phyloP scores from a whole-genome alignment of 768 basidiomycete genomes.

The Phanerochaete carnosa region DNA sequence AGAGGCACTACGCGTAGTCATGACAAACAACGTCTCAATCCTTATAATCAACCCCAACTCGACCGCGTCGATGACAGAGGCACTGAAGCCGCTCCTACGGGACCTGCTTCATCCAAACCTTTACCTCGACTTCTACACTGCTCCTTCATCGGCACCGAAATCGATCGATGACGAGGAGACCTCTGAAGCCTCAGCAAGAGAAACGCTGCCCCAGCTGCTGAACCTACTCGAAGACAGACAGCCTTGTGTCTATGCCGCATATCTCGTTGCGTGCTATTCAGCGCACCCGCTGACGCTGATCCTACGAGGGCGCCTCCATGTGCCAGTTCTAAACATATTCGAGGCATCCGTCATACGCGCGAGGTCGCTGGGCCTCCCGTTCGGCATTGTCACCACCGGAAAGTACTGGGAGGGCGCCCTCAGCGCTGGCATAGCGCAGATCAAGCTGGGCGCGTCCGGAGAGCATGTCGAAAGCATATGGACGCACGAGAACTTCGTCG shows the following conservation, averaged over 20 bases:
- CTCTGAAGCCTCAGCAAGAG: slow-evolving; percentile 15
- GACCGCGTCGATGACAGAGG: slow-evolving; percentile 27
- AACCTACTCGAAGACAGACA: not conserved
- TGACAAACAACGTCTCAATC: slow-evolving; percentile 11
- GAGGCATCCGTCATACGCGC: slow-evolving; percentile 31
- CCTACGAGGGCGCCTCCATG: slow-evolving; percentile 11
- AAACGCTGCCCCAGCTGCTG: not conserved
- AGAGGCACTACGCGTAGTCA: not conserved
- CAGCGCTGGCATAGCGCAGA: slow-evolving; percentile 17
- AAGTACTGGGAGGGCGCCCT: slow-evolving; percentile 31
- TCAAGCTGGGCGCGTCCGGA: slow-evolving; percentile 9
- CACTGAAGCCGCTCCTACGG: slow-evolving; percentile 16
- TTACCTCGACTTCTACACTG: slow-evolving; percentile 17
- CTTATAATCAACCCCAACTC: slow-evolving; percentile 36
- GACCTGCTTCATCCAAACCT: slow-evolving; percentile 13
- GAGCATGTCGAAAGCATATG: not conserved
- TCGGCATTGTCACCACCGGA: slow-evolving; percentile 36
- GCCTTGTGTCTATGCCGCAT: slow-evolving; percentile 14
- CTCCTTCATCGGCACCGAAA: slow-evolving; percentile 14
- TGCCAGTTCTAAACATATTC: slow-evolving; percentile 33
- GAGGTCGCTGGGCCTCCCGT: slow-evolving; percentile 20
- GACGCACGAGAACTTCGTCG: slow-evolving; percentile 20
- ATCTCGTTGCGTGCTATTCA: slow-evolving; percentile 29
- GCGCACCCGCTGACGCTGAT: slow-evolving; percentile 30
- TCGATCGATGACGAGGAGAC: slow-evolving; percentile 21